These are phyloP conservation scores for Ceratocystis destructans DNA, from an alignment of 2,329 filamentous ascomycete genomes.

Conservation along the genomic window DNA sequence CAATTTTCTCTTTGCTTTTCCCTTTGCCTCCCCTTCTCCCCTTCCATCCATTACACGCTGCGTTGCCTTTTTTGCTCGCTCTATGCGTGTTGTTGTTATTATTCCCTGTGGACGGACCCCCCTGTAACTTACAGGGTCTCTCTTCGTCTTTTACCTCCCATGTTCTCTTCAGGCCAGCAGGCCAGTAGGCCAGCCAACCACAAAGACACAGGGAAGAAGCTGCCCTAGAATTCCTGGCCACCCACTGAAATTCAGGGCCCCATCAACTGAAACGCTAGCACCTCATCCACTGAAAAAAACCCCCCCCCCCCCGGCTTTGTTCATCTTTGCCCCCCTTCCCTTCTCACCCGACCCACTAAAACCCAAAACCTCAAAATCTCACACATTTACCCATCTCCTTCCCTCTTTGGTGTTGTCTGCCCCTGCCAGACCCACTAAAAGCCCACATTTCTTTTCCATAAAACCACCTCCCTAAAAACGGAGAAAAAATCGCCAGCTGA, in stretches of 20 bases:
- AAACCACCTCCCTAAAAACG: slow-evolving; percentile 3
- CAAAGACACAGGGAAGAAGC: too few species aligned
- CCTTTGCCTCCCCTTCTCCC: neutral
- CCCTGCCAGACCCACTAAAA: slow-evolving; percentile 1
- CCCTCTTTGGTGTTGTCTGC: neutral
- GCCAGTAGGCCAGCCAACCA: too few species aligned
- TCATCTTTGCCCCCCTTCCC: neutral
- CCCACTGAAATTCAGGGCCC: too few species aligned
- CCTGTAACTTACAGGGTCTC: neutral
- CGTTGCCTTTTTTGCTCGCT: neutral
- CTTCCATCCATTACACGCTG: neutral
- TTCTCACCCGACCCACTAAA: neutral
- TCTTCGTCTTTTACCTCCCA: too few species aligned
- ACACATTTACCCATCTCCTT: neutral
- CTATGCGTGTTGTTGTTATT: neutral
- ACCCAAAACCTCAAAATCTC: neutral
- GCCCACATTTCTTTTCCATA: slow-evolving; percentile 8
- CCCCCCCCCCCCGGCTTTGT: neutral
- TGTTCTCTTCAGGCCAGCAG: too few species aligned
- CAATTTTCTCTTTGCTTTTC: neutral
- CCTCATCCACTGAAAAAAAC: neutral
- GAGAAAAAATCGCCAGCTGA: slow-evolving; percentile 14
- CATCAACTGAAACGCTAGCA: neutral
- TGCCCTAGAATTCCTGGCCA: too few species aligned
- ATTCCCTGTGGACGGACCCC: neutral